Evolutionary conservation across 2,329 filamentous ascomycete genomes (phyloP).

Genomic region (Saccharata proteae): DNA sequence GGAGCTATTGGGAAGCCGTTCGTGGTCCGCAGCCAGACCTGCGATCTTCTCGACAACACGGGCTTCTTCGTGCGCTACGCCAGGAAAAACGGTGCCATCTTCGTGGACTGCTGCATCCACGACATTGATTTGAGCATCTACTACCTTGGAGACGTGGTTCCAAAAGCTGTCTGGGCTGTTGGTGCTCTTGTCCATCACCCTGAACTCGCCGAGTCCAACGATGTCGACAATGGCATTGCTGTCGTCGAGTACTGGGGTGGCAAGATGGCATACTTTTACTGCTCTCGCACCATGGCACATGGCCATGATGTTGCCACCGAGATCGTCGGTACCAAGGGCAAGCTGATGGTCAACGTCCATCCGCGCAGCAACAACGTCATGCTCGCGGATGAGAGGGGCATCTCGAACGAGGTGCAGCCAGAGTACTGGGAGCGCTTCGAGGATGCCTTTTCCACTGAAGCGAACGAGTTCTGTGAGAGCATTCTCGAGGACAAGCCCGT

Average conservation of each 20-base stretch:
- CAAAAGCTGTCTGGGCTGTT: conserved; percentile 26
- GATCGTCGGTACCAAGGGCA: conserved; percentile 30
- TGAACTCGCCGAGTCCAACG: conserved; percentile 25
- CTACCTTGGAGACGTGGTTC: conserved; percentile 26
- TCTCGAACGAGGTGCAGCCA: conserved; percentile 24
- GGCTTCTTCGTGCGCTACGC: conserved; percentile 33
- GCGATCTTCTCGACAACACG: conserved; percentile 24
- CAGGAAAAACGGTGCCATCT: conserved; percentile 29
- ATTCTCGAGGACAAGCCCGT: conserved; percentile 25
- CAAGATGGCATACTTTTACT: conserved; percentile 33
- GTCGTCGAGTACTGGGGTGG: conserved; percentile 34
- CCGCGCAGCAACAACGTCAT: conserved; percentile 21
- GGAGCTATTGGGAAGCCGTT: conserved; percentile 29
- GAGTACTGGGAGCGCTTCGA: conserved; percentile 31
- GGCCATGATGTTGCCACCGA: conserved; percentile 34
- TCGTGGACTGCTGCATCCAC: conserved; percentile 33
- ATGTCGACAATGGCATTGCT: conserved; percentile 33
- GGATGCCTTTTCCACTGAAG: conserved; percentile 28
- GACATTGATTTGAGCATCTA: conserved; percentile 33
- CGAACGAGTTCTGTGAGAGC: conserved; percentile 26
- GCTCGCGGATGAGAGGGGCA: conserved; percentile 20
- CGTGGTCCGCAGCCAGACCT: conserved; percentile 31
- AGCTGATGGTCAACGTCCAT: conserved; percentile 30
- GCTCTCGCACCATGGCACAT: conserved; percentile 29
- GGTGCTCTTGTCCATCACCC: conserved; percentile 25